Base-by-base conservation (phyloP, 805 yeast genomes). In the Starmerella vitae region DNA sequence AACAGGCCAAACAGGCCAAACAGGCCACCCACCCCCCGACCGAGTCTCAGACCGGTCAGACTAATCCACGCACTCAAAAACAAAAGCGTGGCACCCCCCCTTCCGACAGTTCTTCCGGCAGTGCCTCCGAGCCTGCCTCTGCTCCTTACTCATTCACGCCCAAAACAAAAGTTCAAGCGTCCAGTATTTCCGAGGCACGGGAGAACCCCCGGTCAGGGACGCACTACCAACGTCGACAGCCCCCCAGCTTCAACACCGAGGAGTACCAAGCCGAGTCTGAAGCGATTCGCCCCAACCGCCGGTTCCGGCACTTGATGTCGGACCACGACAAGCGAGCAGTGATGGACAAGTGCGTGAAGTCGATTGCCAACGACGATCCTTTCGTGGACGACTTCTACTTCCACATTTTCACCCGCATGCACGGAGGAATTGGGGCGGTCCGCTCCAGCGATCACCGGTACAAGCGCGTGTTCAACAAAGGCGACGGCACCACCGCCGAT, bases 311-410 rank as follows among this genome's bases (percentile, higher is more conserved):
- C 47, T 74, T 91, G 47, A 91, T 91, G 98, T 83, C 85, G 53
- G 94, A 94, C 42, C 81, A 88, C 64, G 98, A 91, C 60, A 86
- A 86, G 63, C 95, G 88, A 62, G 85, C 82, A 56, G 88, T 91
- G 36, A 84, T 95, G 32, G 72, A 96, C 57, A 78, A 86, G 56
- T 98, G 91, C 62, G 70, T 91, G 47, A 84, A 94, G 36, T 95
- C 86, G 59, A 80, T 91, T 61, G 95, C 91, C 36, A 81, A 95
- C 9, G 96, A 86, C 41, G 97, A 91, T 61, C 98, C 98, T 12
- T 83, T 81, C 60, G 84, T 82, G 55, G 98, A 91, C 61, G 98
- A 91, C 64, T 91, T 88, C 56, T 91, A 91, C 57, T 83, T 78
- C 55, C 97, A 91, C 61, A 95, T 91, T 30, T 82, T 74, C 62